Conservation (phyloP, 2,329 filamentous ascomycete species). For the Aspergillus intermedius region DNA sequence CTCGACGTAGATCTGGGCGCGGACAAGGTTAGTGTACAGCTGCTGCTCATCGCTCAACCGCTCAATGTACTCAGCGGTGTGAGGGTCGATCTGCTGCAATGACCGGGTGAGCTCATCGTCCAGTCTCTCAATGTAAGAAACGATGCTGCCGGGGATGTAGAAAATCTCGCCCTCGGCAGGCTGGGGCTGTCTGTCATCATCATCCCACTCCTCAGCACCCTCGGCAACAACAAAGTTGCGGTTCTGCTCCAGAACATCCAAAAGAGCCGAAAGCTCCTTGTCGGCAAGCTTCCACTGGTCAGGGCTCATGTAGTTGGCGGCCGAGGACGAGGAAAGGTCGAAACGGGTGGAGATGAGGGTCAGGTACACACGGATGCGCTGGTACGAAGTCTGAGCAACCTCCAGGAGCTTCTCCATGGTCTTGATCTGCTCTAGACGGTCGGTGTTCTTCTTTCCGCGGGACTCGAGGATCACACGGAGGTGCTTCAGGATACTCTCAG, state of each 20-base stretch:
- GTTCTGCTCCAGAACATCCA: constrained; percentile 72
- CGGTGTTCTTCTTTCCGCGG: constrained; percentile 97
- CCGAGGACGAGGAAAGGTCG: constrained; percentile 74
- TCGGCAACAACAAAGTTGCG: constrained; percentile 80
- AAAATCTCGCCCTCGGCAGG: constrained; percentile 68
- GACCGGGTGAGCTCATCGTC: constrained; percentile 96
- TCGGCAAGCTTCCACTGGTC: constrained; percentile 97
- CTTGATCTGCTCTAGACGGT: constrained; percentile 87
- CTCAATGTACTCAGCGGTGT: constrained; percentile 98
- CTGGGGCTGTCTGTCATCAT: constrained; percentile 86
- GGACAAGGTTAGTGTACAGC: constrained; percentile 88
- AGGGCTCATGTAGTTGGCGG: constrained; percentile 72
- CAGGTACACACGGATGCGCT: constrained; percentile 84
- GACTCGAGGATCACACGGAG: constrained; percentile 88
- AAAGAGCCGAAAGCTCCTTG: constrained; percentile 71
- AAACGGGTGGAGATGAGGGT: constrained; percentile 91
- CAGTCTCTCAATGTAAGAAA: constrained; percentile 88
- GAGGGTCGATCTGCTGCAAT: constrained; percentile 94
- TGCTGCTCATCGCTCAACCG: constrained; percentile 82
- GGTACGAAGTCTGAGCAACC: constrained; percentile 85
- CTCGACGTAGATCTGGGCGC: constrained; percentile 83
- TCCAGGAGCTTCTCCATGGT: constrained; percentile 95
- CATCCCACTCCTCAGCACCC: constrained; percentile 95
- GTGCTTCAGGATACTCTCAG: constrained; percentile 97
- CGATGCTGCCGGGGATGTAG: constrained; percentile 89